Conservation (phyloP, 2,329 filamentous ascomycete species). For the Emergomyces africanus region DNA sequence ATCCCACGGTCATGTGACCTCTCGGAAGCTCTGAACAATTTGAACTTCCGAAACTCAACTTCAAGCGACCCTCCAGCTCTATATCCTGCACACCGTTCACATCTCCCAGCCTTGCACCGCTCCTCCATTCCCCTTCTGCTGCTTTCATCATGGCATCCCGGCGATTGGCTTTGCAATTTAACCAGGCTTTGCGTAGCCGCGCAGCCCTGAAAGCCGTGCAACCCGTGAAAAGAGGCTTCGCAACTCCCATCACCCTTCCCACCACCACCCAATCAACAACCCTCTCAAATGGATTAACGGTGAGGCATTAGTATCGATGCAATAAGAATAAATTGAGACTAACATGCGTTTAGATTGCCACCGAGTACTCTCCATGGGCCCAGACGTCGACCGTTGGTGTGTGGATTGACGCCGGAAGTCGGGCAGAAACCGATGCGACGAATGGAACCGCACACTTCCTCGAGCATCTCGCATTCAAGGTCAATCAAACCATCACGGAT, state of each 20-base stretch:
- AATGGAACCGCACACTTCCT: slow-evolving; percentile 99
- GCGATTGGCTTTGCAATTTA: slow-evolving; percentile 90
- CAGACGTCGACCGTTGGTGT: slow-evolving; percentile 97
- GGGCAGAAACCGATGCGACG: slow-evolving; percentile 95
- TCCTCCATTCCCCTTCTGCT: slow-evolving; percentile 33
- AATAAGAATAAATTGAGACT: slow-evolving; percentile 17
- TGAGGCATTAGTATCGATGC: slow-evolving; percentile 29
- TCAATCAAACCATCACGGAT: slow-evolving; percentile 28
- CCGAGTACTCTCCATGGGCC: slow-evolving; percentile 94
- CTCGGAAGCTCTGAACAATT: slow-evolving; percentile 31
- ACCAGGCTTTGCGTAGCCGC: slow-evolving; percentile 79
- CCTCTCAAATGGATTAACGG: slow-evolving; percentile 93
- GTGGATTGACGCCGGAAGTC: slow-evolving; percentile 98
- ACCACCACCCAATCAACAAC: slow-evolving; percentile 91
- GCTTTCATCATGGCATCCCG: slow-evolving; percentile 71
- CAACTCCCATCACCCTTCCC: slow-evolving; percentile 61
- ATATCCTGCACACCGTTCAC: slow-evolving; percentile 30
- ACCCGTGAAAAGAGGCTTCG: slow-evolving; percentile 73
- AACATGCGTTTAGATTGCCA: slow-evolving; percentile 60
- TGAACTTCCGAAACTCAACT: slow-evolving; percentile 34
- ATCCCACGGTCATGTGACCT: slow-evolving; percentile 34
- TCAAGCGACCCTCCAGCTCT: slow-evolving; percentile 23
- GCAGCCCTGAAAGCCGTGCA: slow-evolving; percentile 67
- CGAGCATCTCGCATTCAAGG: slow-evolving; percentile 99
- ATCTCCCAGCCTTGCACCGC: slow-evolving; percentile 22